Evolutionary conservation across 805 yeast genomes (phyloP), one percentile per base, ranked within the genome.

Genomic region (Dipodascopsis uninucleata): DNA sequence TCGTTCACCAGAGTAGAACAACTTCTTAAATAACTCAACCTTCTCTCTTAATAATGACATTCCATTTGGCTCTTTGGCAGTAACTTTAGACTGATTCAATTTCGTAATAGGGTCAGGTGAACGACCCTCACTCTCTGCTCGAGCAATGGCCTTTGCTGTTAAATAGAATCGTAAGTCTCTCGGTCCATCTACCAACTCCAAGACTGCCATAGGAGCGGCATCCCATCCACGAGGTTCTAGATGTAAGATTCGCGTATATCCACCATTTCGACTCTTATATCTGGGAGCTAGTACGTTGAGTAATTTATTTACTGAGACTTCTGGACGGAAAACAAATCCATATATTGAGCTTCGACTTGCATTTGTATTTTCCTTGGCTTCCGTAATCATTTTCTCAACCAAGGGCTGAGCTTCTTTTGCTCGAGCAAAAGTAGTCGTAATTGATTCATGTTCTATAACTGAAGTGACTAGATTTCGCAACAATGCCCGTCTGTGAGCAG

Each of bases 211-310:
- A 25, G 89, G 89, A 0, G 97, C 95, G 50, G 80, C 83, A 63
- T 93, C 98, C 44, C 93, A 89, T 36, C 82, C 65, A 55, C 97
- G 74, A 14, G 89, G 87, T 64, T 93, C 97, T 49, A 93, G 70
- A 56, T 77, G 81, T 51, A 88, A 68, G 42, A 90, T 77, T 56
- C 97, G 77, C 2, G 97, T 87, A 68, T 82, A 90, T 1, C 97
- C 97, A 50, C 87, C 85, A 1, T 65, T 61, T 67, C 96, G 76
- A 20, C 65, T 58, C 3, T 69, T 59, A 60, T 84, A 89, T 45
- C 95, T 72, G 32, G 76, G 71, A 3, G 78, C 76, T 31, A 89
- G 70, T 32, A 77, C 86, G 14, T 72, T 74, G 48, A 82, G 70
- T 34, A 93, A 67, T 60, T 83, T 85, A n/a, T 85, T 78, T 32